These are phyloP conservation scores for Pyricularia sp. DNA, from an alignment of 2,329 filamentous ascomycete species.

Conservation along the genomic window DNA sequence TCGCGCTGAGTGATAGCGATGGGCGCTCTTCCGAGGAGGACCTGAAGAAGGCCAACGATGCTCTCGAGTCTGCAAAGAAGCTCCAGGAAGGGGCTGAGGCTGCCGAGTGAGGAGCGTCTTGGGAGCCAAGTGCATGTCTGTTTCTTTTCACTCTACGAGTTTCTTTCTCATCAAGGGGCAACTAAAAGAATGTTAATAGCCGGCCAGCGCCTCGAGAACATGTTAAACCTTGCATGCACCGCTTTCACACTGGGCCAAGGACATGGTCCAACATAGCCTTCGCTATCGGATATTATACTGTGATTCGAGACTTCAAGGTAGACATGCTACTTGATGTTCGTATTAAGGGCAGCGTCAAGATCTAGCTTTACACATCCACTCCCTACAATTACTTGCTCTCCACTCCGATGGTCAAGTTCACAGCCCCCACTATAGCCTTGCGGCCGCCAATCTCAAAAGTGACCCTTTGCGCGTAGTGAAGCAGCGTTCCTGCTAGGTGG, in stretches of 20 bases:
- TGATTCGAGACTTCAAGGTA: background rate
- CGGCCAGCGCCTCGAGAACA: no score
- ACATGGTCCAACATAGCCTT: background rate
- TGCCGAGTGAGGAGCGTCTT: background rate
- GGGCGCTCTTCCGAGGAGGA: conserved; percentile 35
- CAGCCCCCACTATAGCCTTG: background rate
- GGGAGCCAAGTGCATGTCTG: background rate
- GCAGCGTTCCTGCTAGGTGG: conserved; percentile 20
- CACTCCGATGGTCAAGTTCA: background rate
- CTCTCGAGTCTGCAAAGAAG: conserved; percentile 37
- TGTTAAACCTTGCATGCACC: background rate
- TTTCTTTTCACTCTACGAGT: background rate
- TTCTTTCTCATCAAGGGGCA: background rate
- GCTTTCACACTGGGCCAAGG: background rate
- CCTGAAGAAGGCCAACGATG: conserved; percentile 44
- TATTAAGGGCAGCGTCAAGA: background rate
- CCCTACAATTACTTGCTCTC: background rate
- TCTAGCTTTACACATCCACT: background rate
- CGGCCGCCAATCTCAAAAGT: background rate
- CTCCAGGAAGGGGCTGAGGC: conserved; percentile 15
- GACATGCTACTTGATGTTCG: background rate
- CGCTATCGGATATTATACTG: background rate
- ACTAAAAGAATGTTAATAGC: background rate
- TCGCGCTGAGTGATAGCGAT: conserved; percentile 53
- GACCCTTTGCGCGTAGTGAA: background rate